These are phyloP conservation scores for Saccharomycopsis babjevae DNA, from an alignment of 805 yeast species.

Conservation along the genomic window DNA sequence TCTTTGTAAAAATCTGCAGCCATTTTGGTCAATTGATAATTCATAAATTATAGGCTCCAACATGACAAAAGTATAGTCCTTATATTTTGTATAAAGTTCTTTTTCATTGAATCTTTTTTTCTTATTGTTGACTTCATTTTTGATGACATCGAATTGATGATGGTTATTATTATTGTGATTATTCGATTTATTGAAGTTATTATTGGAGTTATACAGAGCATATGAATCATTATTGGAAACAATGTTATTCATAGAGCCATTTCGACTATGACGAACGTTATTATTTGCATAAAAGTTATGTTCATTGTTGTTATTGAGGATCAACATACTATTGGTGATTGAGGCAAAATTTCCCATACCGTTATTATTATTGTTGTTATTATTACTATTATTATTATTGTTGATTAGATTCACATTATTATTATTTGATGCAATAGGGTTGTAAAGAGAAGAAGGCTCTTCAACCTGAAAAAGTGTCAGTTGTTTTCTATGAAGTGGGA, in stretches of 20 bases:
- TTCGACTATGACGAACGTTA: not conserved
- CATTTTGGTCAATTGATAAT: constrained; percentile 62
- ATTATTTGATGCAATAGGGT: not conserved
- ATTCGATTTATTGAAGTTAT: not conserved
- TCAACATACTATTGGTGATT: not conserved
- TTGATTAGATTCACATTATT: not conserved
- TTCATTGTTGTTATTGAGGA: not conserved
- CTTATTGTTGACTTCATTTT: constrained; percentile 19
- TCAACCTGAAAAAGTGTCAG: not conserved
- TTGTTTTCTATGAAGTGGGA: constrained; percentile 1
- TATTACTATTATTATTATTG: not conserved
- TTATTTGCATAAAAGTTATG: not conserved
- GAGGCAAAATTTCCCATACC: not conserved
- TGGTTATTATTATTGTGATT: not conserved
- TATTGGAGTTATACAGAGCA: not conserved
- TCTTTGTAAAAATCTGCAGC: constrained; percentile 70
- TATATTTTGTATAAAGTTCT: constrained; percentile 33
- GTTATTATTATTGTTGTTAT: not conserved
- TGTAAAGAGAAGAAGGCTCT: not conserved
- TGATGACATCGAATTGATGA: constrained; percentile 6
- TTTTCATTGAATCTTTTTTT: constrained; percentile 24
- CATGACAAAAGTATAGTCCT: constrained; percentile 38
- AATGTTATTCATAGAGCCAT: not conserved
- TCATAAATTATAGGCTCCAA: constrained; percentile 44
- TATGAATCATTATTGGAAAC: not conserved